Evolutionary conservation across 2,329 filamentous ascomycete genomes (phyloP).

Genomic region (Westerdykella aurantiaca): DNA sequence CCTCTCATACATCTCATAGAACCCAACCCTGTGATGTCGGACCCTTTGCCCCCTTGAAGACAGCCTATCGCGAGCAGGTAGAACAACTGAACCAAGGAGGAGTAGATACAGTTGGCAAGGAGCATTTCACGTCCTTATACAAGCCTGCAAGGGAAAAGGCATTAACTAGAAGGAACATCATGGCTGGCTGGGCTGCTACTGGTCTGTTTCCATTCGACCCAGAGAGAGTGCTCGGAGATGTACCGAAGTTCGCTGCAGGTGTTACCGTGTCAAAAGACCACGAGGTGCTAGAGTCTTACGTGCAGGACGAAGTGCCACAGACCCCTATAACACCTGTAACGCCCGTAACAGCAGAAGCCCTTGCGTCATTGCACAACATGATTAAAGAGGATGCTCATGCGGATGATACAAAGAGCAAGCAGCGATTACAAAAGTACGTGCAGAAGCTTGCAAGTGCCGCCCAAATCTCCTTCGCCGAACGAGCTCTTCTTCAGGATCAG

Average conservation of each 20-base stretch:
- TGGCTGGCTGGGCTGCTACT: constrained; percentile 14
- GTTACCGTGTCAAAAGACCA: constrained; percentile 10
- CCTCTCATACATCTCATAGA: constrained; percentile 11
- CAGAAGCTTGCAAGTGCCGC: constrained; percentile 18
- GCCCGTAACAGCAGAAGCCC: constrained; percentile 11
- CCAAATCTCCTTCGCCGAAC: constrained; percentile 18
- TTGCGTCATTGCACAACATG: constrained; percentile 11
- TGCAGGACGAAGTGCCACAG: constrained; percentile 9
- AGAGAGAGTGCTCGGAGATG: constrained; percentile 21
- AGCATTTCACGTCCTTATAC: constrained; percentile 21
- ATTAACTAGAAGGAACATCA: constrained; percentile 24
- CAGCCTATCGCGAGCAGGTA: constrained; percentile 21
- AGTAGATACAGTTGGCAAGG: constrained; percentile 14
- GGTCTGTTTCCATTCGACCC: constrained; percentile 24
- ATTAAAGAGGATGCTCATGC: constrained; percentile 10
- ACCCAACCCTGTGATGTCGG: constrained; percentile 18
- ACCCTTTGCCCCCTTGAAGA: constrained; percentile 17
- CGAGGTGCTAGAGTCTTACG: constrained; percentile 3
- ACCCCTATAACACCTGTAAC: constrained; percentile 9
- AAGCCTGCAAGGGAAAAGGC: constrained; percentile 14
- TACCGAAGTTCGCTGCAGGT: constrained; percentile 12
- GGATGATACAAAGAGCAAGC: constrained; percentile 8
- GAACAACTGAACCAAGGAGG: constrained; percentile 15
- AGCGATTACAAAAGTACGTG: constrained; percentile 9
- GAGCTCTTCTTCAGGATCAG: constrained; percentile 21